These are phyloP conservation scores for Tetrahymena malaccensis DNA, from an alignment of 73 alveolate genomes.

Conservation along the genomic window DNA sequence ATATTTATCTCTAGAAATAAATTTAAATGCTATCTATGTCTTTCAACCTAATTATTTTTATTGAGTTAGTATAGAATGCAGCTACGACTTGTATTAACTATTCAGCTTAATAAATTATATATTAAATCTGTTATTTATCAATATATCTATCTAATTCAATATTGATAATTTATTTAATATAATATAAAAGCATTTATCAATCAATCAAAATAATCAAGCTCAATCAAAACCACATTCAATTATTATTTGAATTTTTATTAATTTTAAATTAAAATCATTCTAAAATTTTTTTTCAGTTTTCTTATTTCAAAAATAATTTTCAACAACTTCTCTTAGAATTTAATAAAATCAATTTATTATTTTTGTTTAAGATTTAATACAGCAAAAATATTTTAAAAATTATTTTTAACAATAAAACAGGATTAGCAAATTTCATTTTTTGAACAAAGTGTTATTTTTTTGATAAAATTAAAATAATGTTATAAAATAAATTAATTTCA, in stretches of 20 bases:
- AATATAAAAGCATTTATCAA: neutral
- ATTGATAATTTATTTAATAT: too few relatives aligned
- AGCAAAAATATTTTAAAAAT: too few relatives aligned
- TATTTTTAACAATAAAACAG: neutral
- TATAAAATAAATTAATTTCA: too few relatives aligned
- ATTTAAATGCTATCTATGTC: neutral
- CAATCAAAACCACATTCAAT: neutral
- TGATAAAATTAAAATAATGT: too few relatives aligned
- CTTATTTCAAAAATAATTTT: too few relatives aligned
- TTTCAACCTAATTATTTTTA: neutral
- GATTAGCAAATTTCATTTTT: neutral
- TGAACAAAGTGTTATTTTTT: too few relatives aligned
- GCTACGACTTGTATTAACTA: neutral
- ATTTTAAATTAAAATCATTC: neutral
- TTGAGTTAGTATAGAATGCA: neutral
- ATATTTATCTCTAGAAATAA: neutral
- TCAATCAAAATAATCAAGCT: neutral
- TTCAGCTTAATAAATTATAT: neutral
- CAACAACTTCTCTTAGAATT: too few relatives aligned
- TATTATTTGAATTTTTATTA: neutral
- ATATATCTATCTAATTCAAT: neutral
- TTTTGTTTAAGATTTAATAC: neutral
- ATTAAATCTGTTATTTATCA: neutral
- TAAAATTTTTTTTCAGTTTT: too few relatives aligned
- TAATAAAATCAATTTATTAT: too few relatives aligned